Percentiles rank a stretch among this genome's conserved stretches.
Evolutionary conservation across 345 rosid species (phyloP).

Genomic region (Eucalyptus erythrocorys): DNA sequence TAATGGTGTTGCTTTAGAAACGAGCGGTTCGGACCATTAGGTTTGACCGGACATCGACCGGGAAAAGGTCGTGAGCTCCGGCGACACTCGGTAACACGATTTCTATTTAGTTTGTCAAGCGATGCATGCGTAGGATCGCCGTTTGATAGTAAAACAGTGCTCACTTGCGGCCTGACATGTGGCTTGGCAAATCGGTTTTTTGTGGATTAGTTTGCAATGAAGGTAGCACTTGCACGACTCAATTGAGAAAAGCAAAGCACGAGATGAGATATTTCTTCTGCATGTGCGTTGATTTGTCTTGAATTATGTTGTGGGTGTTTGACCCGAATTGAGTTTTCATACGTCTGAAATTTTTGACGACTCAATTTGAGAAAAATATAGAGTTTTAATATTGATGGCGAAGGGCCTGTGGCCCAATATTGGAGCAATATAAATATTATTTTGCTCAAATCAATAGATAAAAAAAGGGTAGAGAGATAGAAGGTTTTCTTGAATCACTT

Average conservation of each 20-base stretch:
- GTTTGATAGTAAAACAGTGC: not conserved
- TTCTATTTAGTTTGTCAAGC: not conserved
- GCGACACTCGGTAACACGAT: rapidly evolving
- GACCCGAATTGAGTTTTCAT: too few relatives aligned
- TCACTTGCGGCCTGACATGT: not conserved
- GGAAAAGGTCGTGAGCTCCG: not conserved
- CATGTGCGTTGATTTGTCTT: not conserved
- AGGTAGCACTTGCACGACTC: not conserved
- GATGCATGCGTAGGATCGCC: not conserved
- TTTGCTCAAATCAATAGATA: not conserved
- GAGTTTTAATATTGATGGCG: not conserved
- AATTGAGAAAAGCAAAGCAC: not conserved
- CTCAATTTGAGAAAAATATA: not conserved
- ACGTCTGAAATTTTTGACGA: rapidly evolving
- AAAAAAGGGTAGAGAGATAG: rapidly evolving
- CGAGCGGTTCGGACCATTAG: not conserved
- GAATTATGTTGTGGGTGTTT: not conserved
- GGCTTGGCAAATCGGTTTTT: not conserved
- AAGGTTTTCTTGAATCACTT: not conserved
- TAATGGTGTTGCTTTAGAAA: not conserved
- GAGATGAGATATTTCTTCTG: not conserved
- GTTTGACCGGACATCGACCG: not conserved
- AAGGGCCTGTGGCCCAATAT: not conserved
- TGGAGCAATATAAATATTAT: too few relatives aligned
- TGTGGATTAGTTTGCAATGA: not conserved